Percentiles rank a stretch among this genome's conserved stretches.
Evolutionary conservation across 345 rosid genomes (phyloP).

Genomic region (Eucalyptus shirleyi): DNA sequence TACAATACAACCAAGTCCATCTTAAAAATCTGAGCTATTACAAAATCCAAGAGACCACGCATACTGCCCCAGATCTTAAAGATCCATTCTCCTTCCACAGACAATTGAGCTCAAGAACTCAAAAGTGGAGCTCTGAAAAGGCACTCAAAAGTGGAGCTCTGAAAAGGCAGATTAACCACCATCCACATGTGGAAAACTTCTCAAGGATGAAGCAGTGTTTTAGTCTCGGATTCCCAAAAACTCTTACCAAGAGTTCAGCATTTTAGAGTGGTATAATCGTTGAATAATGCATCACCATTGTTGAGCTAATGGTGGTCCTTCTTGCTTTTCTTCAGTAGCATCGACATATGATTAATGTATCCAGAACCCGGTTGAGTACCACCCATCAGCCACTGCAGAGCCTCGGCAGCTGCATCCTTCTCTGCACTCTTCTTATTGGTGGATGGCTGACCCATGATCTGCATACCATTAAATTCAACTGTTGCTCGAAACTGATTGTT

Average conservation of each 20-base stretch:
- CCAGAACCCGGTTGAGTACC: constrained; percentile 33
- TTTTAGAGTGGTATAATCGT: neutral
- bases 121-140: neutral
- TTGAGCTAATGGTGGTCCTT: constrained; percentile 17
- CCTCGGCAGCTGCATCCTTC: constrained; percentile 95
- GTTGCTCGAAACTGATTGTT: constrained; percentile 57
- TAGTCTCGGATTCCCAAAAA: neutral
- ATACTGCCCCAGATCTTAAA: neutral
- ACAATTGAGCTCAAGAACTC: neutral
- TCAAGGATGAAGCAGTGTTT: neutral
- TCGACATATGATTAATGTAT: constrained; percentile 48
- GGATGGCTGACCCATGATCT: constrained; percentile 75
- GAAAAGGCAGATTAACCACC: neutral
- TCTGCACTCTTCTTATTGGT: constrained; percentile 86
- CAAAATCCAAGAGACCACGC: neutral
- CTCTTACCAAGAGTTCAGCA: neutral
- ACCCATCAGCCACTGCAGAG: constrained; percentile 70
- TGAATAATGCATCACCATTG: neutral
- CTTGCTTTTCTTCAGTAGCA: constrained; percentile 69
- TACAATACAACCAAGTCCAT: neutral
- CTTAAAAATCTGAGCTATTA: neutral
- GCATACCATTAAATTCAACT: constrained; percentile 67
- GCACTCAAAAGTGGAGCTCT: neutral
- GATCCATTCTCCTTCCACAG: neutral
- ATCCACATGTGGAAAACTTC: neutral